These are phyloP conservation scores for Betula pendula DNA, from an alignment of 306 rosid species.

Conservation along the genomic window DNA sequence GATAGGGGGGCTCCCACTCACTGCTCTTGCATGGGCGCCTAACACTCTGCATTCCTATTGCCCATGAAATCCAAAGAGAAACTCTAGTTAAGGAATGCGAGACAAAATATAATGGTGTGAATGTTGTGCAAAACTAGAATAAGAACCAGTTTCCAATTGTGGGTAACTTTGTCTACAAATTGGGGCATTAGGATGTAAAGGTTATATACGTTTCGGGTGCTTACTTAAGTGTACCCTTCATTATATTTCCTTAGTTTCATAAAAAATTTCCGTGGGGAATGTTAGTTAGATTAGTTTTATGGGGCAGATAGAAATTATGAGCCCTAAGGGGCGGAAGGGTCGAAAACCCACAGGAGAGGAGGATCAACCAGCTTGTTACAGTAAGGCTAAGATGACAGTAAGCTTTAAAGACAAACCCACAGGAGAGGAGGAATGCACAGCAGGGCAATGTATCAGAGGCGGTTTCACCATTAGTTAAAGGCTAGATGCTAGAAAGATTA, in stretches of 20 bases:
- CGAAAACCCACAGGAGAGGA: no score
- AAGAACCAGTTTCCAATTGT: neutral
- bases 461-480: no score
- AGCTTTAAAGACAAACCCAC: no score
- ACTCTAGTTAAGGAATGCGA: neutral
- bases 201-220: neutral
- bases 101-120: neutral
- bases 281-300: no score
- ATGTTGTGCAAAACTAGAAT: neutral
- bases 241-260: neutral
- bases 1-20: neutral
- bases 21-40: neutral
- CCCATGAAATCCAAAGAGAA: neutral
- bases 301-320: no score
- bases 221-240: neutral
- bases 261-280: neutral
- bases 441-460: no score
- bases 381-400: no score
- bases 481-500: no score
- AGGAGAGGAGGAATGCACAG: no score
- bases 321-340: no score
- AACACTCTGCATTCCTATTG: neutral
- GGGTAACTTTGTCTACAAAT: neutral
- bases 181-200: neutral
- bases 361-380: no score